Evolutionary conservation across 345 rosid species (phyloP).

Genomic region (Linum lewisii): DNA sequence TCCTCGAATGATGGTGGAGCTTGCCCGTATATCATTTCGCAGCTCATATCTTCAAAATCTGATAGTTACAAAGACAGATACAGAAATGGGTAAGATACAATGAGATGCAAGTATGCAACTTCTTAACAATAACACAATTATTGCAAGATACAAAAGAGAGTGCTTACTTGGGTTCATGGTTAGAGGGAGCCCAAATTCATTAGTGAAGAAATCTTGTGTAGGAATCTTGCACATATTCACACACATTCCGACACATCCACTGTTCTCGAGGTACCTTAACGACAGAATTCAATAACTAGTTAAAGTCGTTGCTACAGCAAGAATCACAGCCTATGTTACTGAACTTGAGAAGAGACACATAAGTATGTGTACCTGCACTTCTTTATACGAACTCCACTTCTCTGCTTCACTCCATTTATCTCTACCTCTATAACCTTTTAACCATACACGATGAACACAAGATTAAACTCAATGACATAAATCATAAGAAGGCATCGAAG

Average conservation of each 20-base stretch:
- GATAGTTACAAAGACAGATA: constrained; percentile 1
- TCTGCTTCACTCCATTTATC: constrained; percentile 77
- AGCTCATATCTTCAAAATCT: constrained; percentile 98
- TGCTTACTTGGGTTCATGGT: constrained; percentile 81
- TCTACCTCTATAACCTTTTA: constrained; percentile 71
- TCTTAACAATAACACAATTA: no score
- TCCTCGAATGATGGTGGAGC: constrained; percentile 69
- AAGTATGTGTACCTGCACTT: constrained; percentile 48
- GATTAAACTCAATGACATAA: background rate
- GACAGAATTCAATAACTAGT: background rate
- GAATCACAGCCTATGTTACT: no score
- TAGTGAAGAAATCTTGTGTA: constrained; percentile 96
- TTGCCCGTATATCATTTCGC: constrained; percentile 92
- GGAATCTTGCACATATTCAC: constrained; percentile 97
- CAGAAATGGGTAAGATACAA: background rate
- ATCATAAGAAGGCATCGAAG: background rate
- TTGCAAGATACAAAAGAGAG: background rate
- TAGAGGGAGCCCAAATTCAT: constrained; percentile 89
- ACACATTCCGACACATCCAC: constrained; percentile 97
- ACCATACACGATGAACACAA: background rate
- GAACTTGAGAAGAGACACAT: background rate
- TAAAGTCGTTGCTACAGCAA: no score
- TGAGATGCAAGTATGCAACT: background rate
- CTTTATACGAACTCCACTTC: constrained; percentile 77
- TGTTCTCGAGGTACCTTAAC: constrained; percentile 85